Percentiles rank a stretch among this genome's conserved stretches.
Evolutionary conservation across 768 basidiomycete species (phyloP).

Genomic region (Pleurotus djamor): DNA sequence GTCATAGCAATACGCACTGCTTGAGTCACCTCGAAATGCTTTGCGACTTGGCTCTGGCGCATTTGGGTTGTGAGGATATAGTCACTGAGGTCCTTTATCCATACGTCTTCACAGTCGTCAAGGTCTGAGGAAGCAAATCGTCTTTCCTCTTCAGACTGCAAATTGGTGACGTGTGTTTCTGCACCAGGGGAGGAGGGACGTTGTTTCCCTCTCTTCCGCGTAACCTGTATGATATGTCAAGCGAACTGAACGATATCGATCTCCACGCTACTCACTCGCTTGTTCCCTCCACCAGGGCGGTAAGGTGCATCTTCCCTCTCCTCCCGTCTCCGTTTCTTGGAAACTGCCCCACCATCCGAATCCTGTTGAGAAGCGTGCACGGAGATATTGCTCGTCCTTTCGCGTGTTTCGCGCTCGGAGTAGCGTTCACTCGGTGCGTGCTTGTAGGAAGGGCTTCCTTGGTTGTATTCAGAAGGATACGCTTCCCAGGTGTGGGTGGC

Average conservation of each 20-base stretch:
- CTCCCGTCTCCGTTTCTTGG: constrained; percentile 50
- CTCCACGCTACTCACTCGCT: constrained; percentile 49
- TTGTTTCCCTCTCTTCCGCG: constrained; percentile 41
- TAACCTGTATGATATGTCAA: constrained; percentile 22
- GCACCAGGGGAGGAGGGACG: constrained; percentile 24
- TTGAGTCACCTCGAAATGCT: constrained; percentile 72
- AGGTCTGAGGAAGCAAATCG: constrained; percentile 69
- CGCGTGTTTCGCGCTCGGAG: constrained; percentile 23
- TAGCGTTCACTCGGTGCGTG: constrained; percentile 6
- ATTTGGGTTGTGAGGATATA: constrained; percentile 74
- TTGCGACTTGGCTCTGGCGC: constrained; percentile 69
- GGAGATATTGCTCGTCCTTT: constrained; percentile 25
- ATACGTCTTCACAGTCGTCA: constrained; percentile 78
- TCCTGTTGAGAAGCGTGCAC: constrained; percentile 24
- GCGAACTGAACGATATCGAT: constrained; percentile 2
- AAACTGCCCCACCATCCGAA: constrained; percentile 20
- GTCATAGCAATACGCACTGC: constrained; percentile 14
- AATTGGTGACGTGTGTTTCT: constrained; percentile 21
- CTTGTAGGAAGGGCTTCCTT: constrained; percentile 2
- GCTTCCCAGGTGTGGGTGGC: constrained; percentile 32
- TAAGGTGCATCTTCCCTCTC: constrained; percentile 56
- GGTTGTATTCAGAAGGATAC: constrained; percentile 10
- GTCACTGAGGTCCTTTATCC: constrained; percentile 65
- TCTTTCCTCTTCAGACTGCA: constrained; percentile 37
- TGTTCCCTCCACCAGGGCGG: constrained; percentile 33